These are phyloP conservation scores for Herpetomonas samuelpessoai DNA, from an alignment of 208 protist genomes.

Conservation along the genomic window DNA sequence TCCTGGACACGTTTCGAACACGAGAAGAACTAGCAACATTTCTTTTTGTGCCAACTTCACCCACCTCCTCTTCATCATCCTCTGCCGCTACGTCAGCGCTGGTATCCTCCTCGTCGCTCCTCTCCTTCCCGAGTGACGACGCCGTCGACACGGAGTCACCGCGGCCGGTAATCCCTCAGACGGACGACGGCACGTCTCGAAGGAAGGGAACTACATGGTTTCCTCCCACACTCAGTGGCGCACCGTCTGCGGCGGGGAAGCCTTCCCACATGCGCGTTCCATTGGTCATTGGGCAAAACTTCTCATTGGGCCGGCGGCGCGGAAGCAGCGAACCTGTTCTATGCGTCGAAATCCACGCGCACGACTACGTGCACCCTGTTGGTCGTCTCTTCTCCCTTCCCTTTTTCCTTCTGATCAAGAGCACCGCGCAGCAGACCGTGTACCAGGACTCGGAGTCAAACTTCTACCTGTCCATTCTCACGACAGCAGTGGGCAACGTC, in stretches of 20 bases:
- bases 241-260: too few species aligned
- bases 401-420: conserved; percentile 68
- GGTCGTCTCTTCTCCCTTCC: conserved; percentile 53
- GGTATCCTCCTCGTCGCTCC: conserved; percentile 7
- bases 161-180: too few species aligned
- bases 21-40: conserved; percentile 37
- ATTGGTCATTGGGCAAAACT: neutral
- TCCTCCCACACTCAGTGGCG: too few species aligned
- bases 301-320: neutral
- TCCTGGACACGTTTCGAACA: conserved; percentile 38
- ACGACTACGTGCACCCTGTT: conserved; percentile 48
- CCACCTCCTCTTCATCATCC: neutral
- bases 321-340: conserved; percentile 5
- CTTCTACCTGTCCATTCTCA: conserved; percentile 71
- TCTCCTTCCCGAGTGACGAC: conserved; percentile 7
- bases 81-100: neutral
- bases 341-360: conserved; percentile 65
- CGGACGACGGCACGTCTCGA: too few species aligned
- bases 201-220: too few species aligned
- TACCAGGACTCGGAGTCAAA: conserved; percentile 53
- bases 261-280: neutral
- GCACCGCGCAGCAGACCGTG: conserved; percentile 13
- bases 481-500: conserved; percentile 56
- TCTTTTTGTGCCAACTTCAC: conserved; percentile 9
- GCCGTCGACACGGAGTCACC: neutral